Evolutionary conservation across 768 basidiomycete genomes (phyloP), one percentile per base, ranked within the genome.

Genomic region (Arthromyces matolae): DNA sequence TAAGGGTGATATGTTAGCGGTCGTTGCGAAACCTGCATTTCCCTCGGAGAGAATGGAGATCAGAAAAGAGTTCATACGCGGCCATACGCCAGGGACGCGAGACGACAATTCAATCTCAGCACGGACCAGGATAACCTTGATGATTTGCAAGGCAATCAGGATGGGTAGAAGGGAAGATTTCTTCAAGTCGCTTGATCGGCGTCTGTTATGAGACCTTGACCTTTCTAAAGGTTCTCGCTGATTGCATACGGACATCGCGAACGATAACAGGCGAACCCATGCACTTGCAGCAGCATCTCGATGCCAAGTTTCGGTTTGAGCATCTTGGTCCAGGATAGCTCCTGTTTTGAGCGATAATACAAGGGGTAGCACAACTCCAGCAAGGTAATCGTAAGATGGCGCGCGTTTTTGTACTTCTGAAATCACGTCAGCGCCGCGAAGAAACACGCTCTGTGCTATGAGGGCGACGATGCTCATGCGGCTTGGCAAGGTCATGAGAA

Each of bases 111-210:
- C 86, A 16, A 71, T 67, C 39, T 78, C 77, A 0, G 78, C 86
- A 14, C 83, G 79, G 38, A 88, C 65, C 13, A 86, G 54, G 53
- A 89, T 76, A 24, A 79, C 66, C 57, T 89, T 89, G 54, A 89
- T 64, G 13, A 84, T 71, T 60, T 89, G 87, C 20, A 89, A 57
- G 0, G 79, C 77, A 1, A 79, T 67, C 40, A 79, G 68, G 38
- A 73, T 69, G 3, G 68, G 64, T 22, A 75, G 67, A 33, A 76
- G 58, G 19, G 71, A 67, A 28, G 66, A 61, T 23, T 56, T 56
- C 29, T 61, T 56, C 35, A 47, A 40, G 13, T 54, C 51, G 14
- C 54, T 48, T 13, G 55, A 61, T 33, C 58, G 59, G 18, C 57
- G 57, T 41, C 59, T 71, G 50, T 76, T 75, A 22, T 68, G 69